Base-by-base conservation (phyloP, 2,329 filamentous ascomycete species). In the Knufia petricola region DNA sequence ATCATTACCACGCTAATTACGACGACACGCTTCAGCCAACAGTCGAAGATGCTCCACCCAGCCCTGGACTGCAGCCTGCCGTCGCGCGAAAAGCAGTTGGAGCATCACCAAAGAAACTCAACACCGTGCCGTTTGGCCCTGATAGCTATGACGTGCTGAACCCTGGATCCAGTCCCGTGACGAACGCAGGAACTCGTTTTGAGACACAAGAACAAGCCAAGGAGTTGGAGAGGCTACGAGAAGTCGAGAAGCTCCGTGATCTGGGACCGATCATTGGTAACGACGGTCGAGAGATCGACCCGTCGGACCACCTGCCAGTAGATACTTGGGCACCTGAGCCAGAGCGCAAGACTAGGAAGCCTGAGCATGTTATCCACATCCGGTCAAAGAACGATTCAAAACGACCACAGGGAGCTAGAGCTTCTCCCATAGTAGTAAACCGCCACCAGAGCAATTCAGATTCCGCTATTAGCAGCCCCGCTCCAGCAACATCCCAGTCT, bases 321-420 rank as follows among this genome's bases (percentile, higher is more conserved):
- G 75, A 81, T 52, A 78, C 77, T 1, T 83, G 79, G 79, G 79
- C 79, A 1, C 79, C 79, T 1, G 79, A 83, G 58, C 79, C 79
- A 1, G 77, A 81, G 54, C 71, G 72, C 32, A 82, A 81, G 56
- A 66, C 60, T 41, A 65, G 64, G 44, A 66, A 75, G 62, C 66
- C 70, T 19, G 70, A 72, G 40, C 66, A 73, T 21, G 68, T 72
- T 13, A 64, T 73, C 40, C 67, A 69, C 9, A 73, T 73, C 53
- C 69, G 69, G 23, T 52, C 61, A 49, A 50, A 59, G 36, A 59
- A 51, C 41, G 57, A 52, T 47, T 49, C 23, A 37, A 53, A n/a
- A n/a, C n/a, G 46, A 23, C 52, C 54, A 12, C 43, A 31, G 12
- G 53, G 50, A 23, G 44, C 28, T 42, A 58, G 45, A 39, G 55